Base-by-base conservation (phyloP, 306 rosid genomes). In the Luffa acutangula region DNA sequence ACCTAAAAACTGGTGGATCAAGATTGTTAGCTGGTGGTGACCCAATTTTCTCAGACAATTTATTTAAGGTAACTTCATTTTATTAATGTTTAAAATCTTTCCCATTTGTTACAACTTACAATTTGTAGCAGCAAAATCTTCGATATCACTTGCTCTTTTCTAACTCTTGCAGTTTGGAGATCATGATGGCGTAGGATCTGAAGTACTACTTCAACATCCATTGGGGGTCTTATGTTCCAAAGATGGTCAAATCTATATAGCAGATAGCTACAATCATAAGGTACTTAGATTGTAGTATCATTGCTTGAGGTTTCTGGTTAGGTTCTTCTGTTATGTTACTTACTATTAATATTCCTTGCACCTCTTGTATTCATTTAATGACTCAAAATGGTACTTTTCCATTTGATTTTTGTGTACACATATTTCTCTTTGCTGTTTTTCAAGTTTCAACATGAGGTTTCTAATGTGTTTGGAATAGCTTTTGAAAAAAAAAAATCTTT, bases 251-350 rank as follows among this genome's bases (percentile, higher is more conserved):
- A 84, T 89, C 76, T 89, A 89, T 84, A 79, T 94, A 45, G 86
- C 97, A 4, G 97, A 92, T 83, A 94, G 98, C 89, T 94, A 94
- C 80, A 94, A 94, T 83, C 97, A 94, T 86, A 94, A 94, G 98
- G 98, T 94, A 86, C 78, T 63, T 54, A 58, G 60, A 64, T 76
- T 13, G 4, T 25, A 49, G 78, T 31, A 75, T 74, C 75, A 54
- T 81, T 34, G 80, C 71, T 78, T 79, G 1, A 67, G 75, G 33
- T 43, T 43, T 43, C 37, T 70, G 18, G n/a, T 70, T 70, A n/a
- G 33, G 25, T 66, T 20, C 37, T 70, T 70, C 37, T 70, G 53
- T 70, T 42, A 41, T 69, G 34, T 42, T n/a, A 45, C 36, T 42
- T n/a, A 45, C 36, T 69, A 25, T 10, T 45, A 18, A 8, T 20